A percentile compares a stretch with the other conserved stretches of the same genome.
These are phyloP conservation scores for Crotalaria pallida DNA, from an alignment of 306 rosid species.

Conservation along the genomic window DNA sequence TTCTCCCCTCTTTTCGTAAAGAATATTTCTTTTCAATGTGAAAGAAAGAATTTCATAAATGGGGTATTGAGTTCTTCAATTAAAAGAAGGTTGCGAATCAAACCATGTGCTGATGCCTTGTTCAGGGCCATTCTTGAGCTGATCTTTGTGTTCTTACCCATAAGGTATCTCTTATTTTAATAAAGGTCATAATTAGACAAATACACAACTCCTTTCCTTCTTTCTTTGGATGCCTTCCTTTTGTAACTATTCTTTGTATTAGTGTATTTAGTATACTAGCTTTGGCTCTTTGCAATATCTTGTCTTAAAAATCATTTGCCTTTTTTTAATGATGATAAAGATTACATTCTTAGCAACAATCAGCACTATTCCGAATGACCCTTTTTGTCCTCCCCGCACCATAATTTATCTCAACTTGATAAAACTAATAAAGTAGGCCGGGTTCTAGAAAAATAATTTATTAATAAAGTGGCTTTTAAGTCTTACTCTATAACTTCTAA, in stretches of 20 bases:
- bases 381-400: neutral
- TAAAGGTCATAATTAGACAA: constrained; percentile 32
- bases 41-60: constrained; percentile 30
- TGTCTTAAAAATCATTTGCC: constrained; percentile 25
- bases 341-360: constrained; percentile 24
- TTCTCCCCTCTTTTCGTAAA: constrained; percentile 16
- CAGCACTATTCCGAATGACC: neutral
- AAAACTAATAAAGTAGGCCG: constrained; percentile 9
- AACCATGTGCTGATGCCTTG: constrained; percentile 34
- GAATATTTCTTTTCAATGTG: constrained; percentile 11
- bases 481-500: neutral
- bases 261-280: too few relatives aligned
- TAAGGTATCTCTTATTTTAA: constrained; percentile 17
- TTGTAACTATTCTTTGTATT: constrained; percentile 21
- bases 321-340: constrained; percentile 5
- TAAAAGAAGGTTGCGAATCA: constrained; percentile 28
- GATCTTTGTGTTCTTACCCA: constrained; percentile 29
- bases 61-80: constrained; percentile 36
- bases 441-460: neutral
- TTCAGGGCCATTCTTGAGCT: neutral
- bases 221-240: constrained; percentile 42
- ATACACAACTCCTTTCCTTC: constrained; percentile 16
- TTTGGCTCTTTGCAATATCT: constrained; percentile 20
- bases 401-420: constrained; percentile 9
- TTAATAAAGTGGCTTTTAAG: neutral